Evolutionary conservation across 495 filamentous ascomycete genomes (phyloP), one percentile per base, ranked within the genome.

Genomic region (Annulohypoxylon stygium): DNA sequence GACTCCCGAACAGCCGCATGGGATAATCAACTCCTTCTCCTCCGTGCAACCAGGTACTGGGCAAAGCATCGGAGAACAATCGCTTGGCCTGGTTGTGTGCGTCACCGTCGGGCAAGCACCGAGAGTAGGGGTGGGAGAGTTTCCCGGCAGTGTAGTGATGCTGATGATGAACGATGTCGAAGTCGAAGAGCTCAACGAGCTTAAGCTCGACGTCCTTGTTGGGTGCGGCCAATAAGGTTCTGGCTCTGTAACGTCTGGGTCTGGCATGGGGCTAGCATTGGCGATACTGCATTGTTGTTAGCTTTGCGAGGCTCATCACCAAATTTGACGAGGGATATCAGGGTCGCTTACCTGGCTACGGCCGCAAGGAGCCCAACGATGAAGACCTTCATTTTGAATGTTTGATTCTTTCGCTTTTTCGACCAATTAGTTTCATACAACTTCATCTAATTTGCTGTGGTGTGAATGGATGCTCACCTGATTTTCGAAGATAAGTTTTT

Each of bases 31-130:
- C 6, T 78, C 75, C 37, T 76, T 54, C 48, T 75, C 45, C 4
- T 76, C 70, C 25, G 76, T 78, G 71, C 83, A 84, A 2, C 78
- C 83, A 8, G 82, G 83, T 45, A 82, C 74, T 0, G 82, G 80
- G 76, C 81, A 84, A 8, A 78, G 78, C 34, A 84, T 76, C 7
- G 75, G 72, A n/a, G 77, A 39, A 73, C 83, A 84, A 61, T 77
- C 76, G 57, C 65, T 76, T 11, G 83, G 83, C 20, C 75, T 72
- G 6, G 82, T 83, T 9, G 80, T 82, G 63, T 74, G 75, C 37
- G 79, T 81, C 54, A 83, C 76, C 8, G 77, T 81, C 20, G 82
- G 83, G 76, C 83, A 84, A 34, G 78, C 63, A 18, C n/a, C 7
- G 10, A 36, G 12, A 10, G 18, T 9, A 1, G 57, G 2, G 8